Percentiles rank a stretch among this genome's conserved stretches.
These are phyloP conservation scores for Russula emetica DNA, from an alignment of 768 basidiomycete genomes.

Conservation along the genomic window DNA sequence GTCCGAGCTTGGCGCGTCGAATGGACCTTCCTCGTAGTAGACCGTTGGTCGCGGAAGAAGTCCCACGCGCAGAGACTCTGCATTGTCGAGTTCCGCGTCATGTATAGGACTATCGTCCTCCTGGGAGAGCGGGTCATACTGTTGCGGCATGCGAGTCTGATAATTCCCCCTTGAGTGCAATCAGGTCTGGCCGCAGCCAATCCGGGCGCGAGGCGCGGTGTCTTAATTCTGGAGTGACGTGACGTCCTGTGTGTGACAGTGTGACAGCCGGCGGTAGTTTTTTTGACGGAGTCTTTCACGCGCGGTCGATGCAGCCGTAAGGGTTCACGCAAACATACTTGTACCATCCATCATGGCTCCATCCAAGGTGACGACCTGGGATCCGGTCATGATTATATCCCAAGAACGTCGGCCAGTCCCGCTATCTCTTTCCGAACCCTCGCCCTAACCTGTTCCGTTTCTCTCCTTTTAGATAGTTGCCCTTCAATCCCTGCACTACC, in stretches of 20 bases:
- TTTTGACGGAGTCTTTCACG: background rate
- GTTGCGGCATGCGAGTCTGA: slow-evolving; percentile 19
- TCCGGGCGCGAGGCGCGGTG: background rate
- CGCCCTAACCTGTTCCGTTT: slow-evolving; percentile 11
- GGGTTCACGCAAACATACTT: background rate
- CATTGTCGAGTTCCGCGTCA: background rate
- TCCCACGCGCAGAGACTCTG: background rate
- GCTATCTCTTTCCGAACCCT: slow-evolving; percentile 12
- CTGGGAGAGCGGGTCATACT: slow-evolving; percentile 27
- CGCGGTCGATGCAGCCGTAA: background rate
- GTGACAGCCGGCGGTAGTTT: background rate
- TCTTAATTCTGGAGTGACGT: slow-evolving; percentile 6
- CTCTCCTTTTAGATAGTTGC: slow-evolving; percentile 68
- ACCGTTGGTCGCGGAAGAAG: slow-evolving; percentile 28
- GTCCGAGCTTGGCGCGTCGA: slow-evolving; percentile 76
- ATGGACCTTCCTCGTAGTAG: slow-evolving; percentile 75
- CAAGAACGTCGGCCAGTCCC: slow-evolving; percentile 49
- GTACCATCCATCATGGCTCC: slow-evolving; percentile 34
- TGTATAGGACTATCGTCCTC: slow-evolving; percentile 20
- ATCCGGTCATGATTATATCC: slow-evolving; percentile 81
- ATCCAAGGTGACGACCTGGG: slow-evolving; percentile 64
- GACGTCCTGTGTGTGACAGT: background rate
- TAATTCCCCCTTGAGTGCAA: background rate
- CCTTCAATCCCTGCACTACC: slow-evolving; percentile 90
- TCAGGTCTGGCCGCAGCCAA: background rate